A percentile compares a stretch with the other conserved stretches of the same genome.
Conservation (phyloP, 164 flowering plant genomes). For the Umbilicus rupestris region DNA sequence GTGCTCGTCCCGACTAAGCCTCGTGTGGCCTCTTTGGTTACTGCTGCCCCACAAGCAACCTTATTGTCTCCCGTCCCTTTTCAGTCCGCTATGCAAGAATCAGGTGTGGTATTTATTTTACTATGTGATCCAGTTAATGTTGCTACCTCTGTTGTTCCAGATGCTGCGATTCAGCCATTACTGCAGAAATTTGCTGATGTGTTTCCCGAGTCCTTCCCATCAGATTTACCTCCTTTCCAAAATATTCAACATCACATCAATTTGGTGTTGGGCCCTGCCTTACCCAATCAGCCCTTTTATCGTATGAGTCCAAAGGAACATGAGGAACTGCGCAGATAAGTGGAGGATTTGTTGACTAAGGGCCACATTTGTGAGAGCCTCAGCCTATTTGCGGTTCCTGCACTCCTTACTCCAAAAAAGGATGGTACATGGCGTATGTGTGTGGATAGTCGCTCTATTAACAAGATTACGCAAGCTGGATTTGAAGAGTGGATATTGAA, state of each 20-base stretch:
- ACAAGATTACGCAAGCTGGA: background rate
- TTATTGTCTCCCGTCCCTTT: background rate
- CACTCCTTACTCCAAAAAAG: background rate
- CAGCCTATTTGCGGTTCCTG: background rate
- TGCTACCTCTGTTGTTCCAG: background rate
- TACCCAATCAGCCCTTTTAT: background rate
- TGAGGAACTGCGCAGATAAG: background rate
- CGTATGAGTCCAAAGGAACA: background rate
- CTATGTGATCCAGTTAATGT: background rate
- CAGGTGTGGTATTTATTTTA: background rate
- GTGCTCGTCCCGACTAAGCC: too few relatives aligned
- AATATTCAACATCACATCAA: background rate
- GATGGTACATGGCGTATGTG: conserved; percentile 7
- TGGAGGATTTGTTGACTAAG: background rate
- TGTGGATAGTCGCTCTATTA: background rate
- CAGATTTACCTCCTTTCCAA: background rate
- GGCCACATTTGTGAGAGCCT: conserved; percentile 2
- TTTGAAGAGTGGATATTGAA: background rate
- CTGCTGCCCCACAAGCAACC: background rate
- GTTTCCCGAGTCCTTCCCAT: background rate
- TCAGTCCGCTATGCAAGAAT: background rate
- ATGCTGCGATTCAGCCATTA: background rate
- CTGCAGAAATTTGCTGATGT: background rate
- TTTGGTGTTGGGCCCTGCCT: background rate
- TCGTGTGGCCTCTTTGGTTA: background rate